Evolutionary conservation across 179 eudicot species (phyloP).

Genomic region (Camellia oleifera): DNA sequence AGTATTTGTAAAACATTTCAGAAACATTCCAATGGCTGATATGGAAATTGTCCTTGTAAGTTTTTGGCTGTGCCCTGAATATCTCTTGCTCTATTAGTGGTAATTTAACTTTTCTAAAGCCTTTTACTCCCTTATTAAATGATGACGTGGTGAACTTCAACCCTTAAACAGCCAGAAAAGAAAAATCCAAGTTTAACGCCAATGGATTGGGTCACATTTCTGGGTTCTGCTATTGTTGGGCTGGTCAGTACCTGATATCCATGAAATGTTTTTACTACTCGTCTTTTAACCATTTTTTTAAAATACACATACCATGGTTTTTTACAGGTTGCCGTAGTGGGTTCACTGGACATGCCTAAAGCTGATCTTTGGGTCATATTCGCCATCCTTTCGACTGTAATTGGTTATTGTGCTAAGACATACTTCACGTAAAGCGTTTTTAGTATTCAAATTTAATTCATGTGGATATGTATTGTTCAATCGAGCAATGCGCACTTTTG

Average conservation of each 20-base stretch:
- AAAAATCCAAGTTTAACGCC: constrained; percentile 92
- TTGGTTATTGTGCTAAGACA: constrained; percentile 93
- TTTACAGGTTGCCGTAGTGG: constrained; percentile 73
- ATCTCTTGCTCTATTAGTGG: neutral
- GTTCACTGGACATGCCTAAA: constrained; percentile 70
- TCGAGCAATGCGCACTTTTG: neutral
- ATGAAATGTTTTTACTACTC: neutral
- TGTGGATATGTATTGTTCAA: neutral
- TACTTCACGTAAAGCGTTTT: constrained; percentile 72
- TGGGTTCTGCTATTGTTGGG: constrained; percentile 77
- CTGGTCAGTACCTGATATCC: constrained; percentile 52
- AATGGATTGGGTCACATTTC: constrained; percentile 90
- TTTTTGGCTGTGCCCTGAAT: constrained; percentile 13
- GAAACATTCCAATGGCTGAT: constrained; percentile 98
- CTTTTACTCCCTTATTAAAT: neutral
- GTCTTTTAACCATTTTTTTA: neutral
- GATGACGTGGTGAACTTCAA: constrained; percentile 7
- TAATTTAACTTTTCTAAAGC: neutral
- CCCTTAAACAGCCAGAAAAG: constrained; percentile 75
- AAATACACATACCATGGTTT: neutral
- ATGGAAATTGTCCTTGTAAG: constrained; percentile 94
- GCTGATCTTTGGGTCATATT: constrained; percentile 78
- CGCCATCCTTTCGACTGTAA: constrained; percentile 66
- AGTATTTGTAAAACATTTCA: constrained; percentile 88
- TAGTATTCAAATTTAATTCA: neutral